Percentiles rank a stretch among this genome's conserved stretches.
phyloP scores from a whole-genome alignment of 495 filamentous ascomycete species.

The Penicillium malachiteum region DNA sequence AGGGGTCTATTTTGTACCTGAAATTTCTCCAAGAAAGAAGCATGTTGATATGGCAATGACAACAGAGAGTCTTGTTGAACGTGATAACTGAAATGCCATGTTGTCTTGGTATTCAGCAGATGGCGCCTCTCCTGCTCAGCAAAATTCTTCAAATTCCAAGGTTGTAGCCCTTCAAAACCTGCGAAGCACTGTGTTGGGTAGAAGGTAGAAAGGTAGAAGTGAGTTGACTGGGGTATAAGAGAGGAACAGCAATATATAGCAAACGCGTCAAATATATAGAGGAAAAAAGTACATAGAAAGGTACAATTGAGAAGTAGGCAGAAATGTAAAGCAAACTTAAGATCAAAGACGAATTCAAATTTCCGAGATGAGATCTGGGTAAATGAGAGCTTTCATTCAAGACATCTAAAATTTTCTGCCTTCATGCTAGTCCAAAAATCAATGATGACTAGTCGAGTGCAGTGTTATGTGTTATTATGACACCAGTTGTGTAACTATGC shows the following conservation, averaged over 20 bases:
- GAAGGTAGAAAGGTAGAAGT: too few species aligned
- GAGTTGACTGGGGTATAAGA: too few species aligned
- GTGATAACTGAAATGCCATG: constrained; percentile 34
- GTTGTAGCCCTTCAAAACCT: too few species aligned
- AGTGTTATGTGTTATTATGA: background rate
- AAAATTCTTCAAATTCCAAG: background rate
- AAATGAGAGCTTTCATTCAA: too few species aligned
- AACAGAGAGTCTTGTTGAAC: constrained; percentile 39
- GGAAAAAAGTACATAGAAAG: too few species aligned
- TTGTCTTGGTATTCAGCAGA: background rate
- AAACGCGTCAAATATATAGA: too few species aligned
- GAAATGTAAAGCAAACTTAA: too few species aligned
- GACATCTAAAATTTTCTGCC: constrained; percentile 2
- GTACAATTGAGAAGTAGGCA: too few species aligned
- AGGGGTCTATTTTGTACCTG: constrained; percentile 29
- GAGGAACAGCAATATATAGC: too few species aligned
- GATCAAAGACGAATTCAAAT: too few species aligned
- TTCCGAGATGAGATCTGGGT: too few species aligned
- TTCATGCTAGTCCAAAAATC: constrained; percentile 10
- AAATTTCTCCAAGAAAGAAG: constrained; percentile 53
- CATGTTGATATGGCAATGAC: constrained; percentile 50
- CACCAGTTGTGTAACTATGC: constrained; percentile 17
- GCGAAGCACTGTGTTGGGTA: too few species aligned
- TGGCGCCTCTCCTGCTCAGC: background rate
- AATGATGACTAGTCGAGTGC: constrained; percentile 16